Base-by-base conservation (phyloP, 495 filamentous ascomycete genomes). In the Aspergillus nidulans region DNA sequence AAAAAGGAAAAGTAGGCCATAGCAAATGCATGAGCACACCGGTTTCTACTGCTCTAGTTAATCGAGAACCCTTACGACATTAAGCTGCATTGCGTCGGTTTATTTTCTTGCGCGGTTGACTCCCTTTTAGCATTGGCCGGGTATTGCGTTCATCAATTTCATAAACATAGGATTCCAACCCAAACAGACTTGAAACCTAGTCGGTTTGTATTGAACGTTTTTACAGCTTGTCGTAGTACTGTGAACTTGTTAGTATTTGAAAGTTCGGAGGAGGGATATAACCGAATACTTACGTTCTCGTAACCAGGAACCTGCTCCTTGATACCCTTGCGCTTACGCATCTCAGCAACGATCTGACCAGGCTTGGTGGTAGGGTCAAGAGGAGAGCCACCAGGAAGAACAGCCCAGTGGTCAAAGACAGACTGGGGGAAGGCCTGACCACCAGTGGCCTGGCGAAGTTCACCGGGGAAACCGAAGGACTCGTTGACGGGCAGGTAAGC, bases 181-280 rank as follows among this genome's bases (percentile, higher is more conserved):
- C 62, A 64, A 61, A 62, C 59, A 68, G 65, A 59, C 61, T 64
- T 60, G 57, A 66, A 59, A 49, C 60, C 62, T 65, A 69, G 63
- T 62, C 58, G 66, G 57, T 63, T 58, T 63, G 66, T 59, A 59
- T 63, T 69, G 62, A 73, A 66, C 61, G 56, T 69, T 66, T 77
- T 76, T 96, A 97, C 79, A 97, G 86, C 88, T 96, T 96, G 86
- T 97, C 92, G 78, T 97, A 97, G 87, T 96, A 97, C 91, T 97
- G 63, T 56, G 64, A 4, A 57, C 16, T 32, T 47, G 72, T 91
- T 81, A 92, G 85, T 59, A 70, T 61, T 12, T 20, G 25, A 36
- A 38, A 49, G 38, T 46, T n/a, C 49, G n/a, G 32, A 8, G 36
- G 20, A 24, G 21, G n/a, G 6, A 21, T 0, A 12, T 10, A 19